Base-by-base conservation (phyloP, 83 land plant species). In the Thuja plicata region DNA sequence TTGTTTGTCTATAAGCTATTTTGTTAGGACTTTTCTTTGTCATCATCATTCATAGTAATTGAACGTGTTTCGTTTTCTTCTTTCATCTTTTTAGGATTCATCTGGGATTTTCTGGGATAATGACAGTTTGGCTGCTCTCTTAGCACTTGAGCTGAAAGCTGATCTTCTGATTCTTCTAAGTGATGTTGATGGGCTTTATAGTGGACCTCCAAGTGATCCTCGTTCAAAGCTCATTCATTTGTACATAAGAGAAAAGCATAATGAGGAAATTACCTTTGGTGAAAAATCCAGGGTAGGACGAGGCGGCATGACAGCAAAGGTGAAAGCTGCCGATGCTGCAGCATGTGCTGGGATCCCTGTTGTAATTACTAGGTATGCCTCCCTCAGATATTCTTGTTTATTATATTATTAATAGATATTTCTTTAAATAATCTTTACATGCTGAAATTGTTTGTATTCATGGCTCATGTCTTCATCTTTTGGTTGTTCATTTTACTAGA, bases 281-380 rank as follows among this genome's bases (percentile, higher is more conserved):
- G 99, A 94, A 82, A 98, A 98, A 88, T 98, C 99, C 30, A 92
- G 99, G 84, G 94, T 97, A 79, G 99, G 99, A 83, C 87, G 99
- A 89, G 99, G 99, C 7, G 99, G 99, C 13, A 98, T 98, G 99
- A 93, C 95, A 85, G 96, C 99, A 7, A 98, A 98, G 92, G 99
- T 98, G 34, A 93, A 94, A 86, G 94, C 97, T 92, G 99, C 99
- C 30, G 90, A 91, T 81, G 77, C 91, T 92, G 97, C 97, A 79
- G 94, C 99, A 55, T 84, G 89, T 86, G 99, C 97, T 87, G 99
- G 98, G 15, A 90, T 93, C 54, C 99, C 99, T 87, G 99, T 98
- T 86, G 94, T 98, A 82, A 98, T 98, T 78, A 92, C 97, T 52
- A 97, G 99, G 99, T 96, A 90, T 57, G 30, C 40, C 50, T 83